Evolutionary conservation across 768 basidiomycete genomes (phyloP), one percentile per base, ranked within the genome.

Genomic region (Kwoniella dendrophila): DNA sequence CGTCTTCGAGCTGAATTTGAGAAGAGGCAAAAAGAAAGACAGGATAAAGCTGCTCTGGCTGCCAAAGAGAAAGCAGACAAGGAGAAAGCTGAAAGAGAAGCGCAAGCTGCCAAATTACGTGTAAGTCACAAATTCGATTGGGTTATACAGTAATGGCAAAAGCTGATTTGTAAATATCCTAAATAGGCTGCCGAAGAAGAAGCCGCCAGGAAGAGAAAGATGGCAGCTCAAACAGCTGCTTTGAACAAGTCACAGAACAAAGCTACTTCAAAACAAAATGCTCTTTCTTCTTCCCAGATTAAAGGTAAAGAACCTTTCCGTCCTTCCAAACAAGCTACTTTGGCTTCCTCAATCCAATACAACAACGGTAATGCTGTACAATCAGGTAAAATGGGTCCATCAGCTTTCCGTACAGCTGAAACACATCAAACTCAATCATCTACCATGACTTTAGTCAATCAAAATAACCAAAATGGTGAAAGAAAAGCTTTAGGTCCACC

Each of bases 381-480:
- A n/a, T n/a, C n/a, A n/a, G n/a, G n/a, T n/a, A 75, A 75, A 44
- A 50, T 70, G 38, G 74, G 70, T 32, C 74, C 74, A 6, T 64
- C 66, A 0, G 56, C 33, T 12, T 75, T 75, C 68, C 60, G 71
- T 5, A 71, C 72, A 40, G 68, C 61, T 26, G 53, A 62, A 18
- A 29, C 61, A 0, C 54, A 38, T 7, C 57, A 53, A 18, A 63
- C 64, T 4, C 55, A 59, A 14, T 24, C 67, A n/a, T 54, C 58
- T 14, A 68, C 73, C 1, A 69, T 75, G 57, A 56, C 66, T 3
- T 54, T 74, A 11, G 70, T 74, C 41, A 51, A 53, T 16, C 66
- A 58, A 29, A 44, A 6, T 26, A 61, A 67, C 29, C 30, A 62
- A 18, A 50, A 40, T 24, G 52, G 36, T 5, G 70, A 68, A 24